Percentiles rank a stretch among this genome's conserved stretches.
phyloP scores from a whole-genome alignment of 2,329 filamentous ascomycete genomes.

The Mollisia scopiformis region DNA sequence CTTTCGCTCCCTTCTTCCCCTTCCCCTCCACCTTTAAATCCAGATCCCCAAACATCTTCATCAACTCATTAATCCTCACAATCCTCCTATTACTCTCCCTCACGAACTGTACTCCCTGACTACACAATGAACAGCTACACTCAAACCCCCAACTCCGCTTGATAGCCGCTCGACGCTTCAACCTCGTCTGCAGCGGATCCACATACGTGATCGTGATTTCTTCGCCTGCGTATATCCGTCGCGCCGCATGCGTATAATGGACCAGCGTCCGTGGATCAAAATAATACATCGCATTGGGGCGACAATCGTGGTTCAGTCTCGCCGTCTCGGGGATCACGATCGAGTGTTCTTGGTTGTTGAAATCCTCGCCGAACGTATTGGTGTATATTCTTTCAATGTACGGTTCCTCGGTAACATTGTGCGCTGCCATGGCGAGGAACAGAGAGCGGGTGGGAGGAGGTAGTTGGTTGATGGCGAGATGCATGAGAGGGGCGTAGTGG shows the following conservation, averaged over 20 bases:
- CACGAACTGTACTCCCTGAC: slow-evolving; percentile 29
- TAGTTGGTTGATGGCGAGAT: slow-evolving; percentile 17
- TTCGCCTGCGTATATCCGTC: slow-evolving; percentile 41
- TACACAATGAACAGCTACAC: slow-evolving; percentile 42
- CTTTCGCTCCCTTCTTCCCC: no score
- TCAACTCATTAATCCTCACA: not conserved
- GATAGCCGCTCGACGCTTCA: slow-evolving; percentile 34
- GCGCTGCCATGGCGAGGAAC: slow-evolving; percentile 18
- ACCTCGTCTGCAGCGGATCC: slow-evolving; percentile 36
- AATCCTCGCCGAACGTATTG: slow-evolving; percentile 25
- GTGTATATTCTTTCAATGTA: slow-evolving; percentile 26
- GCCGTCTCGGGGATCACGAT: slow-evolving; percentile 20
- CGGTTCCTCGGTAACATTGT: slow-evolving; percentile 11
- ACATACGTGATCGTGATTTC: slow-evolving; percentile 41
- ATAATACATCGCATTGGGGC: slow-evolving; percentile 40
- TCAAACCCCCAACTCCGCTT: slow-evolving; percentile 41
- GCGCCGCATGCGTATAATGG: slow-evolving; percentile 40
- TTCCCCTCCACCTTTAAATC: slow-evolving; percentile 7
- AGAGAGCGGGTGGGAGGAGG: slow-evolving; percentile 7
- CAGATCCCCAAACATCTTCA: slow-evolving; percentile 24
- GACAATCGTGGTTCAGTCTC: slow-evolving; percentile 44
- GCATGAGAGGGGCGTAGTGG: slow-evolving; percentile 6
- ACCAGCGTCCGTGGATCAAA: slow-evolving; percentile 38
- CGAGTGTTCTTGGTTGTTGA: slow-evolving; percentile 13
- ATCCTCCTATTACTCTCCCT: slow-evolving; percentile 6